Evolutionary conservation across 164 flowering plant species (phyloP), one percentile per base, ranked within the genome.

Genomic region (Sedum album): DNA sequence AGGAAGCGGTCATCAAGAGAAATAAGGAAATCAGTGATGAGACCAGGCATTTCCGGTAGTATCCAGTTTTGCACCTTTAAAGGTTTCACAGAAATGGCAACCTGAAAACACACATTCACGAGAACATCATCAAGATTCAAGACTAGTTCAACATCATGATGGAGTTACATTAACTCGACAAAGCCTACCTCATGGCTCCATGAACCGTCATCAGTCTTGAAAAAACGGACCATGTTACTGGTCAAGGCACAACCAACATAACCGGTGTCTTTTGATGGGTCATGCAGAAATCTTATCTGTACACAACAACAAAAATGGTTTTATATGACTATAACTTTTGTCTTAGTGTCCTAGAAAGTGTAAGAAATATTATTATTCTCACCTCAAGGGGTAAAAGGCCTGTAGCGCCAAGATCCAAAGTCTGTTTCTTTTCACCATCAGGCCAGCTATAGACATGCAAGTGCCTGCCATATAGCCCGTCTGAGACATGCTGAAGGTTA

Each of bases 41-140:
- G 96, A n/a, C 96, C 96, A 5, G 99, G 96, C 96, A 94, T 90
- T 73, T 91, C 88, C 5, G 96, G 93, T 38, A 94, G 93, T 72
- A 94, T 88, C 99, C 97, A 94, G 73, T 92, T 94, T 72, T 83
- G 79, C 69, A 94, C 99, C 76, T 87, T 94, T 79, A 92, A 39
- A 63, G 99, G 86, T 64, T 87, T 76, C 73, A 90, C 97, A 4
- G 92, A 83, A 65, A 85, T 82, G n/a, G 85, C 84, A 64, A 90
- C 84, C 98, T 93, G 82, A 60, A 74, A 46, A 70, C 4, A 70
- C 4, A 17, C 11, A 23, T 53, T 28, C 33, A 57, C 5, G 8
- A 6, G 31, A 11, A 18, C 62, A 28, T n/a, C 23, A 28, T 28
- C 62, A 57, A 11, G 15, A 28, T 20, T 28, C 62, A 57, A 11